These are phyloP conservation scores for Exsudoporus frostii DNA, from an alignment of 768 basidiomycete genomes.

Conservation along the genomic window DNA sequence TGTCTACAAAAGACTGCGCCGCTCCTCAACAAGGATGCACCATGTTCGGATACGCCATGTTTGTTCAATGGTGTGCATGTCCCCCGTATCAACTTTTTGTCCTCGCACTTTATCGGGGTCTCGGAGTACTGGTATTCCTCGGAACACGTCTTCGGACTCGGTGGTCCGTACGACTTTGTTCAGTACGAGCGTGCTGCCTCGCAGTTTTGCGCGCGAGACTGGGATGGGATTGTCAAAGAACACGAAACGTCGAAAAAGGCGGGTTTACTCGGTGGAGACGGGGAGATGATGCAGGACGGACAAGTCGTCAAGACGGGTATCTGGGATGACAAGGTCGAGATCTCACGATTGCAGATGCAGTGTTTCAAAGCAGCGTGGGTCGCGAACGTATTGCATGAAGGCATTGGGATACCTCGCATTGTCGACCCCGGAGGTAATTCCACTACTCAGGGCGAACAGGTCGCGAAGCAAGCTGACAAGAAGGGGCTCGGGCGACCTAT, in stretches of 20 bases:
- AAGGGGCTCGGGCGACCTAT: slow-evolving; percentile 80
- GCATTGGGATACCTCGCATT: slow-evolving; percentile 90
- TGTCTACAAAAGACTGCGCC: slow-evolving; percentile 73
- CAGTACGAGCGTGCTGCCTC: slow-evolving; percentile 93
- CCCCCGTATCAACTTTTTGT: slow-evolving; percentile 90
- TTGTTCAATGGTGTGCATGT: slow-evolving; percentile 94
- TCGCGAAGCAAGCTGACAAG: slow-evolving; percentile 68
- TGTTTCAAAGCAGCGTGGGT: slow-evolving; percentile 99
- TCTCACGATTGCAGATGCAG: slow-evolving; percentile 89
- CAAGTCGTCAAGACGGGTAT: slow-evolving; percentile 59
- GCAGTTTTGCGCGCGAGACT: slow-evolving; percentile 76
- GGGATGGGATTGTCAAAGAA: slow-evolving; percentile 69
- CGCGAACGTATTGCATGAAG: slow-evolving; percentile 92
- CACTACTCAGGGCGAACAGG: slow-evolving; percentile 66
- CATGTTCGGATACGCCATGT: slow-evolving; percentile 83
- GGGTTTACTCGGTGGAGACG: slow-evolving; percentile 54
- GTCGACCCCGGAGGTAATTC: slow-evolving; percentile 81
- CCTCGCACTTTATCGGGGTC: slow-evolving; percentile 92
- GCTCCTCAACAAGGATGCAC: slow-evolving; percentile 78
- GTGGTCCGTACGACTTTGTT: slow-evolving; percentile 93
- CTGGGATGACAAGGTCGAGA: slow-evolving; percentile 75
- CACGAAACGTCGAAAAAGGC: slow-evolving; percentile 55
- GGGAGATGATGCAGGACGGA: slow-evolving; percentile 59
- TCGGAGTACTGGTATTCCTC: slow-evolving; percentile 99
- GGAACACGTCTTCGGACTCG: slow-evolving; percentile 92